Percentiles rank a stretch among this genome's conserved stretches.
phyloP scores from a whole-genome alignment of 441 rosid species.

The Arabidopsis hybrid region DNA sequence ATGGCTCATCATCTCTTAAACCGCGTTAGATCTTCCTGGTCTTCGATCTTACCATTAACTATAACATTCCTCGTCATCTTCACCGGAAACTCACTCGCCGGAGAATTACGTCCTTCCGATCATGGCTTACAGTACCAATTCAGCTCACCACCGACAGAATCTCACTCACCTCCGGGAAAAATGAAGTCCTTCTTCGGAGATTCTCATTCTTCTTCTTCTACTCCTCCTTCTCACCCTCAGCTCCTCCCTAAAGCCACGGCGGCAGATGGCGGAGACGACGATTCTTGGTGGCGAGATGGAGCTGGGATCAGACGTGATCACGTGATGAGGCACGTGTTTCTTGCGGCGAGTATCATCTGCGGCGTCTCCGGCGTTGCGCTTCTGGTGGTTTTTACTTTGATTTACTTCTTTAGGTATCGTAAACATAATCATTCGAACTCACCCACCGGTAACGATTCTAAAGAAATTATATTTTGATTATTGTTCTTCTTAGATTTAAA shows the following conservation, averaged over 20 bases:
- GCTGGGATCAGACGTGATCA: slow-evolving; percentile 43
- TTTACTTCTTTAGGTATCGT: slow-evolving; percentile 50
- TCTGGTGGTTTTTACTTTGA: slow-evolving; percentile 54
- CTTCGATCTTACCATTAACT: slow-evolving; percentile 13
- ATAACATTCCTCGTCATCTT: slow-evolving; percentile 35
- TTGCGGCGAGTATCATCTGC: slow-evolving; percentile 62
- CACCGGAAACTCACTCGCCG: slow-evolving; percentile 35
- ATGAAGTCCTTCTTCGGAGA: slow-evolving; percentile 68
- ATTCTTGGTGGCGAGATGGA: slow-evolving; percentile 55
- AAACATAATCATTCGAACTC: slow-evolving; percentile 22
- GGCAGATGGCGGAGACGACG: slow-evolving; percentile 28
- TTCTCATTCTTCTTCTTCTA: slow-evolving; percentile 29
- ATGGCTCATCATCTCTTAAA: slow-evolving; percentile 43
- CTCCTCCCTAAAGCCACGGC: slow-evolving; percentile 57
- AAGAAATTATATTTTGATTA: slow-evolving; percentile 11
- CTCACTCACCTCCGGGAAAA: slow-evolving; percentile 49
- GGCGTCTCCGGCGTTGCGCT: slow-evolving; percentile 66
- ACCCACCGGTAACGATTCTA: slow-evolving; percentile 18
- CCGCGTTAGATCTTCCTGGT: slow-evolving; percentile 42
- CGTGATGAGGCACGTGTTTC: slow-evolving; percentile 61
- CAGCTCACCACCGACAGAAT: slow-evolving; percentile 49
- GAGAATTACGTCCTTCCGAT: slow-evolving; percentile 78
- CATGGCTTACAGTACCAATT: slow-evolving; percentile 72
- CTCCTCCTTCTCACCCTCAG: slow-evolving; percentile 46
- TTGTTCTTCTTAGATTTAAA: background rate